These are phyloP conservation scores for Arabidopsis thaliana DNA, from an alignment of 345 rosid genomes.

Conservation along the genomic window TAIR10.1 NC_003076.8:17357501-17358000, in stretches of 20 bases:
- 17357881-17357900: slow-evolving; percentile 85
- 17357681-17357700: slow-evolving; percentile 41
- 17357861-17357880: slow-evolving; percentile 75
- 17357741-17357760: slow-evolving; percentile 89
- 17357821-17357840: slow-evolving; percentile 88
- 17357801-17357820: slow-evolving; percentile 87
- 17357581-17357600: slow-evolving; percentile 28
- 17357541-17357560: neutral
- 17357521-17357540: neutral
- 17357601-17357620: slow-evolving; percentile 36
- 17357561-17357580: neutral
- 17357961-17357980: slow-evolving; percentile 81
- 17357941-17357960: slow-evolving; percentile 80
- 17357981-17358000: slow-evolving; percentile 50
- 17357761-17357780: slow-evolving; percentile 78
- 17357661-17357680: slow-evolving; percentile 29
- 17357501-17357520: neutral
- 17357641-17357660: slow-evolving; percentile 12
- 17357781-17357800: slow-evolving; percentile 93
- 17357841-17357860: slow-evolving; percentile 87
- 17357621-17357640: slow-evolving; percentile 32
- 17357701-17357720: slow-evolving; percentile 58
- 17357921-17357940: slow-evolving; percentile 86
- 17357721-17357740: slow-evolving; percentile 80
- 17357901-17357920: slow-evolving; percentile 87